Evolutionary conservation across 2,329 filamentous ascomycete species (phyloP), one percentile per base, ranked within the genome.

Genomic region (Pseudogymnoascus sp.): DNA sequence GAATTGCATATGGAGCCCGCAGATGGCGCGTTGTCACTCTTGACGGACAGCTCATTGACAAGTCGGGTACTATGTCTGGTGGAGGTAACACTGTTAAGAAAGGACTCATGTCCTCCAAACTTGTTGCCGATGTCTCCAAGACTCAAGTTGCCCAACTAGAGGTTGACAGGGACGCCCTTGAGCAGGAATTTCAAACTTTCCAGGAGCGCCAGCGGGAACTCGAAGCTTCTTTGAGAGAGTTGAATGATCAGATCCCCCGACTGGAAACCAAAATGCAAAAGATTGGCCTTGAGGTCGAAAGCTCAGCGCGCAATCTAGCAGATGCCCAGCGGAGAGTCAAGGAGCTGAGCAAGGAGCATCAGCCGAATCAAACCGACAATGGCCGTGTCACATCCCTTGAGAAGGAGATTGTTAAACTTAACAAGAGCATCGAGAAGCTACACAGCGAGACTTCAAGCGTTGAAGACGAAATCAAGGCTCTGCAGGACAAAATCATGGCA

Each of bases 401-500:
- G 70, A 91, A 91, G 73, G 91, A 88, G 68, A 89, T 97, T 61
- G 78, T 82, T 7, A 84, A 86, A 65, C 81, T 96, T 66, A 86
- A 91, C 70, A 85, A 85, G 68, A 91, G 96, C 70, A 85, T 96
- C 10, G 85, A 89, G 64, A 89, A 88, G 70, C 82, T 99, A 9
- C 90, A 87, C 65, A 81, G 84, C 9, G 91, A 97, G 76, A 97
- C 90, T n/a, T 85, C 90, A 1, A 95, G 88, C 53, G 87, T 96
- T 7, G 95, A 99, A 73, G 87, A 88, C 26, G 95, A 97, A 75
- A 97, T 99, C 76, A 93, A 96, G 77, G 83, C 83, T 19, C 81
- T 99, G 1, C 93, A 99, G 73, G 88, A 95, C 81, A 96, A 93
- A 80, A 99, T 99, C 72, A 97, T 99, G 95, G 89, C 97, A 75